Base-by-base conservation (phyloP, 2,329 filamentous ascomycete genomes). In the Sclerotinia spermophila region DNA sequence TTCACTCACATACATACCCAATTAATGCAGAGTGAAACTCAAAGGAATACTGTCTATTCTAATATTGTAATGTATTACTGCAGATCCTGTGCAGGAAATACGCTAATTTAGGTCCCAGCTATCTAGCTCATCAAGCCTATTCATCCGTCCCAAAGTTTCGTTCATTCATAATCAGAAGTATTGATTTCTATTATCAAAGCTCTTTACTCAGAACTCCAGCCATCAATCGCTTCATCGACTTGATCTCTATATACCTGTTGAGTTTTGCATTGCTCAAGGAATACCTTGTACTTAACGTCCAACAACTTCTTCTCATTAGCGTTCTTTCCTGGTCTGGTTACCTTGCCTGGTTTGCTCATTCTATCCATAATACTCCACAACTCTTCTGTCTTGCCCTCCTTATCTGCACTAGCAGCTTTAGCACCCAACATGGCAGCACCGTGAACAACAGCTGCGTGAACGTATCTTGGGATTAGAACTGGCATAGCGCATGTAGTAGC, bases 351-450 rank as follows among this genome's bases (percentile, higher is more conserved):
- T 85, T 97, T 97, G 83, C 92, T 97, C 90, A 97, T 96, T 70
- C 94, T 89, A 81, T 97, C 93, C 96, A 99, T 99, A 79, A 99
- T 97, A 76, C 89, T 88, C 96, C 96, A 99, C 73, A 99, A 84
- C 55, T 91, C 88, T 83, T 97, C 94, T 0, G 92, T 94, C 77
- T 90, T 90, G 59, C 93, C 92, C 15, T 92, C 86, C 53, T 86
- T 85, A 77, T 92, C 90, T 44, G 91, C 91, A 76, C 91, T 96
- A 10, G 95, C 96, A n/a, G 96, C 96, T 82, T 98, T 98, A 71
- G 94, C 96, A 53, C 96, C 96, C 35, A 99, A 86, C 95, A 99
- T 99, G 71, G 96, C 96, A 11, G 96, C 96, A n/a, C 96, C 96
- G 79, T 98, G 94, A 38, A 97, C 95, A 10, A 99, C 96, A 8